phyloP scores from a whole-genome alignment of 305 asterid species.

The Striga hermonthica region DNA sequence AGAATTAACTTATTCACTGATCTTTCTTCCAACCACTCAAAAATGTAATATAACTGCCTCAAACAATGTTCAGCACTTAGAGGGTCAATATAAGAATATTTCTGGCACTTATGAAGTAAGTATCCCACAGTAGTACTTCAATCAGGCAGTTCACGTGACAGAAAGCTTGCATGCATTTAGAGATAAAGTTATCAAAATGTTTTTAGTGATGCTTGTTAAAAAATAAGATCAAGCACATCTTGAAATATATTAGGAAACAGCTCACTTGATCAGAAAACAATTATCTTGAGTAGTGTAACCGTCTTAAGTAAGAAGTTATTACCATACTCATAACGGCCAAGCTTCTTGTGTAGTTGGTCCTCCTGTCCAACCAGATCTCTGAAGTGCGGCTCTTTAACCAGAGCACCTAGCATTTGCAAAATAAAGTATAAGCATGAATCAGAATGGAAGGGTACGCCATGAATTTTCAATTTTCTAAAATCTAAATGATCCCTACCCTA shows the following conservation, averaged over 20 bases:
- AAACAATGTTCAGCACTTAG: too few species aligned
- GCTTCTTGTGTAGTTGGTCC: constrained; percentile 97
- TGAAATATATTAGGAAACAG: constrained; percentile 3
- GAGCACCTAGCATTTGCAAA: constrained; percentile 58
- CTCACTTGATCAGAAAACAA: constrained; percentile 2
- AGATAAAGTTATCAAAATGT: background rate
- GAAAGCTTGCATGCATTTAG: background rate
- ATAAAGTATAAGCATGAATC: constrained; percentile 28
- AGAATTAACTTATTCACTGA: too few species aligned
- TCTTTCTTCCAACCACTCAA: background rate
- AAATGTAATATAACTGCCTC: constrained; percentile 14
- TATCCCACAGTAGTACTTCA: constrained; percentile 1
- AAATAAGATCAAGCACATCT: constrained; percentile 17
- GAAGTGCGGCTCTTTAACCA: constrained; percentile 99
- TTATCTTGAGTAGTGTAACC: constrained; percentile 4
- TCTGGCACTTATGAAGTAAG: background rate
- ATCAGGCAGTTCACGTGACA: background rate
- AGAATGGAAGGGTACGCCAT: constrained; percentile 9
- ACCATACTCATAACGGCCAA: constrained; percentile 99
- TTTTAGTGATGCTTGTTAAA: background rate
- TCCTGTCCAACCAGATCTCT: constrained; percentile 96
- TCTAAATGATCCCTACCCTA: constrained; percentile 53
- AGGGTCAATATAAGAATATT: background rate
- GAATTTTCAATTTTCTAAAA: constrained; percentile 11
- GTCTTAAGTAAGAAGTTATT: constrained; percentile 31